Base-by-base conservation (phyloP, 139 green algal genomes). In the Closterium sp. region DNA sequence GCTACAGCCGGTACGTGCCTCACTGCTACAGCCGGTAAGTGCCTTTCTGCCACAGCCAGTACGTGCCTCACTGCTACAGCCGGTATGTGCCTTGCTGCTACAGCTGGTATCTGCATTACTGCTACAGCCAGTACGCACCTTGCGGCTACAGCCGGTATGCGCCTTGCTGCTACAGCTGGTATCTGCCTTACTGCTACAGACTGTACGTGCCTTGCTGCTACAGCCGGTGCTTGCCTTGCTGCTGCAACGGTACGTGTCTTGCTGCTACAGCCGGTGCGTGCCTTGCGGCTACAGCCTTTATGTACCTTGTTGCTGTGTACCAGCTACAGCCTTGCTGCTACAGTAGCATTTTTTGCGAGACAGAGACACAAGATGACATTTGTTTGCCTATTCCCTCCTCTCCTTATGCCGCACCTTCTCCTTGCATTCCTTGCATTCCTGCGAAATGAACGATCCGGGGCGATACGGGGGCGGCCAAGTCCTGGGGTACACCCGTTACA, bases 151-250 rank as follows among this genome's bases (percentile, higher is more conserved):
- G 36, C 36, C 36, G 36, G 36, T 55, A 55, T 55, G 36, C 6
- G 36, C 36, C 4, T 55, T 55, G 36, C 36, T 55, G 36, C 6
- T 66, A 32, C 85, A 34, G 23, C 35, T 84, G 85, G 25, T 89
- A 32, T 89, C 5, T 64, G 23, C 28, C 5, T 85, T 35, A 4
- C 55, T 89, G n/a, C 25, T 89, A n/a, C 55, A 31, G n/a, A 4
- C 85, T 34, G n/a, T 89, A 55, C 4, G 55, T 35, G 85, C 34
- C 4, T 55, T 89, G 85, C 85, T 89, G 85, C n/a, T 89, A 55
- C 43, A n/a, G 55, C 43, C n/a, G 4, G 3, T 89, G 30, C 55
- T 2, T 36, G 25, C 3, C 33, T 90, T 23, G 34, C 19, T 36
- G 84, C 35, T 88, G 16, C 31, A 88, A n/a, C n/a, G 4, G 3